Percentiles rank a stretch among this genome's conserved stretches.
These are phyloP conservation scores for Taphrina deformans DNA, from an alignment of 1,139 yeast species.

Conservation along the genomic window DNA sequence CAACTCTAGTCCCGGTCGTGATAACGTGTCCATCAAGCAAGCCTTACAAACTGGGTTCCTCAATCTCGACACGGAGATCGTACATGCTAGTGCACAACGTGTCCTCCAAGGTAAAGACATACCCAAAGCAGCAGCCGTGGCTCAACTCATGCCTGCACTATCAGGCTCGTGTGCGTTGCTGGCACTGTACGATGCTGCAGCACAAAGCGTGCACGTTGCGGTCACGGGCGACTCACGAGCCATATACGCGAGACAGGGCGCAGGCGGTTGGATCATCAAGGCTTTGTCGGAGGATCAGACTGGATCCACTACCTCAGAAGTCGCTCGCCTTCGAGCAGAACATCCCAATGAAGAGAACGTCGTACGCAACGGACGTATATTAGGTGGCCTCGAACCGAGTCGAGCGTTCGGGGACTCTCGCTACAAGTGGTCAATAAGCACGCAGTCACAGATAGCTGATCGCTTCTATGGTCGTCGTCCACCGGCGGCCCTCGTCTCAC, in stretches of 20 bases:
- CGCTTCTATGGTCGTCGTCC: constrained; percentile 81
- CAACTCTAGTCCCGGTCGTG: constrained; percentile 43
- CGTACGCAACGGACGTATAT: constrained; percentile 75
- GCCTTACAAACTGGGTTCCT: constrained; percentile 82
- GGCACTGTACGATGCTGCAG: constrained; percentile 77
- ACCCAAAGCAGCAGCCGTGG: constrained; percentile 61
- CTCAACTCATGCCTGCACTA: constrained; percentile 82
- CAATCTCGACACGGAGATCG: constrained; percentile 82
- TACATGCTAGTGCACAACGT: constrained; percentile 67
- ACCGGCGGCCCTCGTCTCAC: constrained; percentile 77
- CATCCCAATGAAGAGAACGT: constrained; percentile 83
- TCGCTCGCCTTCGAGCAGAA: constrained; percentile 74
- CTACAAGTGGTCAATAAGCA: constrained; percentile 73
- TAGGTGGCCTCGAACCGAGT: constrained; percentile 94
- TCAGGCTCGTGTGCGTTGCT: constrained; percentile 93
- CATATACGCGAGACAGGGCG: constrained; percentile 57
- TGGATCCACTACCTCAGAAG: constrained; percentile 87
- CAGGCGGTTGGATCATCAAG: constrained; percentile 79
- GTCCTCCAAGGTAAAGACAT: constrained; percentile 59
- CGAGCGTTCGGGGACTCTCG: constrained; percentile 97
- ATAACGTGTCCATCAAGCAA: constrained; percentile 66
- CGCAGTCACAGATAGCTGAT: constrained; percentile 58
- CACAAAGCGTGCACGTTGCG: constrained; percentile 76
- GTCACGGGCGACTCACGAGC: constrained; percentile 98
- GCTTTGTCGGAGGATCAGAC: constrained; percentile 91